Evolutionary conservation across 805 yeast species (phyloP).

Genomic region (Yarrowia porcina): DNA sequence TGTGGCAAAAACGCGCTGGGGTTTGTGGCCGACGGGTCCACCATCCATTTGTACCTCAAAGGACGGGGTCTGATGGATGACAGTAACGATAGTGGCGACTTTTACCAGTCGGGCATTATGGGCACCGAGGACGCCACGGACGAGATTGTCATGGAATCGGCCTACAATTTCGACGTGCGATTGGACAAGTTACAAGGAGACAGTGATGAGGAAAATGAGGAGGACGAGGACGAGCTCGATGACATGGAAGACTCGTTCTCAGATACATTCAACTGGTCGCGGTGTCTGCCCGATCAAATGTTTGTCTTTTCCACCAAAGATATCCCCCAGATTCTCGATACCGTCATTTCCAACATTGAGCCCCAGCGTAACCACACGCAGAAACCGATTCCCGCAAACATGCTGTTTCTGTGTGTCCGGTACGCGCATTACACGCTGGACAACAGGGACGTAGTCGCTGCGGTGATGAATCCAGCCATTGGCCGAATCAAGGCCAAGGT

Average conservation of each 20-base stretch:
- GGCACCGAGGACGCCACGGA: conserved; percentile 25
- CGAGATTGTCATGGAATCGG: conserved; percentile 35
- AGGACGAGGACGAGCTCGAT: conserved; percentile 25
- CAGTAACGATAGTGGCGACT: conserved; percentile 30
- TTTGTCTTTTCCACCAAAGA: conserved; percentile 41
- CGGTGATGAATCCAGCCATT: conserved; percentile 37
- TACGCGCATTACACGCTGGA: conserved; percentile 41
- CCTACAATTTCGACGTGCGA: conserved; percentile 37
- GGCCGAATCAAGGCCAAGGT: conserved; percentile 38
- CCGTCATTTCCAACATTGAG: conserved; percentile 38
- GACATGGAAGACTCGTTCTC: background rate
- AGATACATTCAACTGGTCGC: conserved; percentile 43
- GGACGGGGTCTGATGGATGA: conserved; percentile 33
- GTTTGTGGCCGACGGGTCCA: conserved; percentile 54
- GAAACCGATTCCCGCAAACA: conserved; percentile 44
- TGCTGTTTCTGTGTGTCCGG: conserved; percentile 42
- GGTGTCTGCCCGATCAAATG: conserved; percentile 42
- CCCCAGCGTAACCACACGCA: conserved; percentile 41
- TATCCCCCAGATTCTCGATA: conserved; percentile 41
- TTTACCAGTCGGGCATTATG: conserved; percentile 31
- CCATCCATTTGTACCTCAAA: conserved; percentile 56
- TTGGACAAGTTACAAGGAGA: conserved; percentile 28
- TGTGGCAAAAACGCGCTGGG: conserved; percentile 53
- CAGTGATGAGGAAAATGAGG: conserved; percentile 29
- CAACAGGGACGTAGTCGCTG: conserved; percentile 35